Evolutionary conservation across 129 eudicot species (phyloP).

Genomic region (Daucus carota): DH1_v3.0 NC_030383.2:45362501-45363000

Average conservation of each 20-base stretch:
- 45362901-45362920: background rate
- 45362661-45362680: constrained; percentile 72
- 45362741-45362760: background rate
- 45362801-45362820: background rate
- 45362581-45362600: constrained; percentile 48
- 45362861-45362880: background rate
- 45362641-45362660: constrained; percentile 73
- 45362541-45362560: constrained; percentile 57
- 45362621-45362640: constrained; percentile 82
- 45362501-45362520: constrained; percentile 25
- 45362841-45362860: background rate
- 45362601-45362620: constrained; percentile 68
- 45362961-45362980: background rate
- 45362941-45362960: background rate
- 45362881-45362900: background rate
- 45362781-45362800: background rate
- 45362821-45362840: too few species aligned
- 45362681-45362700: constrained; percentile 51
- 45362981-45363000: background rate
- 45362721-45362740: constrained; percentile 4
- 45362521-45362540: constrained; percentile 64
- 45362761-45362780: background rate
- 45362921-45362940: background rate
- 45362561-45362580: constrained; percentile 75
- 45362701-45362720: constrained; percentile 62